These are phyloP conservation scores for Venturia pyrina DNA, from an alignment of 2,329 filamentous ascomycete genomes.

Conservation along the genomic window DNA sequence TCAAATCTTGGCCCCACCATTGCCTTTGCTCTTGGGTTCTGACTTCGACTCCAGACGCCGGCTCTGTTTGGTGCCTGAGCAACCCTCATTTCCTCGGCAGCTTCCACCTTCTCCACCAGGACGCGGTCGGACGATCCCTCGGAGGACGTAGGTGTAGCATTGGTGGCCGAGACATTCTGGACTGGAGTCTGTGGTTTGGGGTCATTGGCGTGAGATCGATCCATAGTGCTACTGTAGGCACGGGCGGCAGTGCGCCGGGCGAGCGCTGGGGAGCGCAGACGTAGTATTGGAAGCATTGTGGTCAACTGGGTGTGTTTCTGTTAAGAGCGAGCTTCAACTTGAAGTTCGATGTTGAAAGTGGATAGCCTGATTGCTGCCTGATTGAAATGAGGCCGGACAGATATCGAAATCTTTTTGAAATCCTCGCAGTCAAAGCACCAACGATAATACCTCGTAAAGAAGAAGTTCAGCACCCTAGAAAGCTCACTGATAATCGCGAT, in stretches of 20 bases:
- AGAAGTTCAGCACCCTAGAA: not conserved
- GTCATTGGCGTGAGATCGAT: constrained; percentile 61
- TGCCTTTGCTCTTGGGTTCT: constrained; percentile 67
- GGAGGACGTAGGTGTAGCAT: constrained; percentile 45
- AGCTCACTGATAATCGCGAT: not conserved
- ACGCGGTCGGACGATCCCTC: constrained; percentile 40
- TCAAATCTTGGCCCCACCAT: constrained; percentile 96
- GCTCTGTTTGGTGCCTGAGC: constrained; percentile 80
- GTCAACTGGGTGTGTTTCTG: not conserved
- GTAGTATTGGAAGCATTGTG: constrained; percentile 8
- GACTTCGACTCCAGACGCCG: constrained; percentile 74
- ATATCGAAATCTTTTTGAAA: no score
- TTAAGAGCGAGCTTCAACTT: no score
- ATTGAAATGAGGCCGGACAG: not conserved
- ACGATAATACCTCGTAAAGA: not conserved
- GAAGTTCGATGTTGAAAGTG: not conserved
- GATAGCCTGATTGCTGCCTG: not conserved
- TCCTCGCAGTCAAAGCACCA: not conserved
- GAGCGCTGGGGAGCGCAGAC: not conserved
- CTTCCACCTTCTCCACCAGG: constrained; percentile 45
- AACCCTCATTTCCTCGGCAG: constrained; percentile 46
- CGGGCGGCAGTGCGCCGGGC: constrained; percentile 4
- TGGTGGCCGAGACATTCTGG: constrained; percentile 50
- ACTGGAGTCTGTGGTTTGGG: constrained; percentile 38
- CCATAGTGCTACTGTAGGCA: constrained; percentile 35